Conservation (phyloP, 768 basidiomycete genomes). For the Leccinum subtestaceum region DNA sequence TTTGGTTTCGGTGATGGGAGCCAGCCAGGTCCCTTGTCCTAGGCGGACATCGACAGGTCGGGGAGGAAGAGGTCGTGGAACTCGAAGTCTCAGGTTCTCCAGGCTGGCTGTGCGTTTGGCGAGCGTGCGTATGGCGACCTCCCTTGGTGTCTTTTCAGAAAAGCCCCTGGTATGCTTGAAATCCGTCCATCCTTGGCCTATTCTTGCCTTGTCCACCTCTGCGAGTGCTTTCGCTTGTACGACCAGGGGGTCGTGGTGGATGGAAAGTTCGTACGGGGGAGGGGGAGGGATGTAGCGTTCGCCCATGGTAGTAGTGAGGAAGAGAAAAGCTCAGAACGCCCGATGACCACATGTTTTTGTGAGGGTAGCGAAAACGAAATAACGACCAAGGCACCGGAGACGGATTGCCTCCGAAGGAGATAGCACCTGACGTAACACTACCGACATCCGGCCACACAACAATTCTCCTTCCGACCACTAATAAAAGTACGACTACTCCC, state of each 20-base stretch:
- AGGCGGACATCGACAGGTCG: conserved; percentile 10
- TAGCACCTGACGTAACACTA: background rate
- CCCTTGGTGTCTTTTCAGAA: conserved; percentile 4
- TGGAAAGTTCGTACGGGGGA: conserved; percentile 41
- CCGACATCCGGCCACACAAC: background rate
- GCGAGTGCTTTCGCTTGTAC: conserved; percentile 50
- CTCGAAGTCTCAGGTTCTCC: conserved; percentile 1
- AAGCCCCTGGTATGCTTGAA: conserved; percentile 8
- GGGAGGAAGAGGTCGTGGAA: conserved; percentile 27
- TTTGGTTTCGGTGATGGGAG: conserved; percentile 7
- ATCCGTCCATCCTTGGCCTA: conserved; percentile 17
- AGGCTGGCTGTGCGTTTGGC: conserved; percentile 3
- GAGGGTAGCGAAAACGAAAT: background rate
- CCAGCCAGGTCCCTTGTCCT: background rate
- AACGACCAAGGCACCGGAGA: background rate
- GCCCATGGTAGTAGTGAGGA: conserved; percentile 12
- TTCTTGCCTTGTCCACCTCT: background rate
- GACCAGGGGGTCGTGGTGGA: conserved; percentile 14
- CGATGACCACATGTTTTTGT: conserved; percentile 10
- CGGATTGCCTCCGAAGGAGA: background rate
- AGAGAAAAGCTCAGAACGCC: conserved; percentile 8
- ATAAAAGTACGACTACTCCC: background rate
- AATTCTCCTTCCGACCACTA: background rate
- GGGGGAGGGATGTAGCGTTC: conserved; percentile 33
- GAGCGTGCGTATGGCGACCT: conserved; percentile 1